Base-by-base conservation (phyloP, 148 eudicot species). In the Fagopyrum esculentum region DNA sequence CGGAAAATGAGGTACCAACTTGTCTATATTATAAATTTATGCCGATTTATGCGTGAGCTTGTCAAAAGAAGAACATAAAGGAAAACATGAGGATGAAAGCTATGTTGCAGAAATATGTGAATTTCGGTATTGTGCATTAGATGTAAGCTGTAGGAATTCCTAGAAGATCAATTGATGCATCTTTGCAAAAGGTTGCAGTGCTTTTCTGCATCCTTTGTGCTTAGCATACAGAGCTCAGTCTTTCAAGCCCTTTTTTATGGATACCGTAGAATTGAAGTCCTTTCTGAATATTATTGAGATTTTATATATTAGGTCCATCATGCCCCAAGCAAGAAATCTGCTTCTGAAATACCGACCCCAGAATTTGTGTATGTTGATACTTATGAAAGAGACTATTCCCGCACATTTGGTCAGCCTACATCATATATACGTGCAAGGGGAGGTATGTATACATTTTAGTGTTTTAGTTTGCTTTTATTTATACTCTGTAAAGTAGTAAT, bases 341-440 rank as follows among this genome's bases (percentile, higher is more conserved):
- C 88, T 75, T 78, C 96, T 75, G 98, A 94, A 80, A 94, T 94
- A 75, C 98, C 97, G 29, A 94, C 88, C 66, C 98, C 97, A 6
- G 82, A 94, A 81, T 92, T 82, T 77, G 88, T 90, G 73, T 22
- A 87, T 79, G 98, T 94, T 73, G 97, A 87, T 74, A 92, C 97
- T 16, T 94, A 94, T 81, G 98, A 94, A 87, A 86, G 97, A 84
- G 98, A 94, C 78, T 94, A 94, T 77, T 87, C 93, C 55, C 87
- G 83, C 51, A 92, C 85, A 51, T 94, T 94, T 73, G 56, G 45
- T 76, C 98, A 94, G 77, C 96, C 97, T 59, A 87, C 90, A 15
- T 88, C 98, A 43, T 94, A 94, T 77, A 76, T 91, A 79, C 98
- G 90, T 77, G 96, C 96, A 9, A 89, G 98, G 82, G 98, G 98